These are phyloP conservation scores for Dichotomopilus funicola DNA, from an alignment of 2,329 filamentous ascomycete genomes.

Conservation along the genomic window DNA sequence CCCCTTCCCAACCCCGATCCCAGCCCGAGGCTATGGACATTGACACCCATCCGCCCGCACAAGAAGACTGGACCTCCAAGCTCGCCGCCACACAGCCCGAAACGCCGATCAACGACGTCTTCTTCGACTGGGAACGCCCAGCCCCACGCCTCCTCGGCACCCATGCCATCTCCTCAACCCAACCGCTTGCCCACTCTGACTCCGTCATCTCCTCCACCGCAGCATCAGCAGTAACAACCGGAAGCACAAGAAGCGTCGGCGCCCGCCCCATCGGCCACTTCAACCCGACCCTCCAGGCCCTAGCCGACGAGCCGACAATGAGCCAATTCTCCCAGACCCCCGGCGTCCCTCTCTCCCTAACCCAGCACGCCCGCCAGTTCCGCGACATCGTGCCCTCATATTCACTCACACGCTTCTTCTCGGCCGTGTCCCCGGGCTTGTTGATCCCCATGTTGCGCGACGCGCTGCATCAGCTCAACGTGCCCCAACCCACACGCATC, in stretches of 20 bases:
- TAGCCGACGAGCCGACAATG: conserved; percentile 81
- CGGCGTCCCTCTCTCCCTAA: conserved; percentile 73
- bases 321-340: conserved; percentile 77
- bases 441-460: conserved; percentile 75
- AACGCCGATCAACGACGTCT: conserved; percentile 62
- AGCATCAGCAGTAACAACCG: conserved; percentile 21
- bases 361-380: conserved; percentile 83
- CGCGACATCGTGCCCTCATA: conserved; percentile 85
- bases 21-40: conserved; percentile 60
- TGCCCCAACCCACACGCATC: conserved; percentile 52
- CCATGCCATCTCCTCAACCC: conserved; percentile 41
- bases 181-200: conserved; percentile 34
- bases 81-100: conserved; percentile 84
- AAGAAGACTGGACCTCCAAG: conserved; percentile 33
- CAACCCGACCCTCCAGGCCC: conserved; percentile 46
- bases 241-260: neutral
- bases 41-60: conserved; percentile 40
- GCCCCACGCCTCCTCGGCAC: conserved; percentile 46
- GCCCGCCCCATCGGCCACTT: neutral
- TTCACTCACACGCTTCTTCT: conserved; percentile 87
- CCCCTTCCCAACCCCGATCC: conserved; percentile 36
- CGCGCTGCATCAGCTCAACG: conserved; percentile 76
- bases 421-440: conserved; percentile 65
- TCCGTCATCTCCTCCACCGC: conserved; percentile 28
- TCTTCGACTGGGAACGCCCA: conserved; percentile 86